phyloP scores from a whole-genome alignment of 208 protist genomes.

The Trypanosomatidae sp. region DNA sequence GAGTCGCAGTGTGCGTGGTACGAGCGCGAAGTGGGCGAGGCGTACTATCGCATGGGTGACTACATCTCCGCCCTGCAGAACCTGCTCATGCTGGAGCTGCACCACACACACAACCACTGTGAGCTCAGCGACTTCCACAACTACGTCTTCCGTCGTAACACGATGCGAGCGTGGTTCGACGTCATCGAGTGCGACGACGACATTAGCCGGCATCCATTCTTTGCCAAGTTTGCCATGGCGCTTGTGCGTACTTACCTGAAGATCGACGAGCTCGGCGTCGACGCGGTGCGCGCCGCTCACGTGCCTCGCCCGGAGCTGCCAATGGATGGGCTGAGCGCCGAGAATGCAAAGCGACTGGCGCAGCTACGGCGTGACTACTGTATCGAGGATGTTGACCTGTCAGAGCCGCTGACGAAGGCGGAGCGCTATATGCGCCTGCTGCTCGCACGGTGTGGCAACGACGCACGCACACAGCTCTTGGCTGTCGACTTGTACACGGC shows the following conservation, averaged over 20 bases:
- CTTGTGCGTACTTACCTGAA: conserved; percentile 71
- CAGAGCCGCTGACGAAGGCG: conserved; percentile 61
- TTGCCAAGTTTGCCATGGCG: conserved; percentile 48
- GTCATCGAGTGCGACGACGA: conserved; percentile 75
- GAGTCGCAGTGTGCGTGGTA: conserved; percentile 97
- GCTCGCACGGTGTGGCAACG: conserved; percentile 23
- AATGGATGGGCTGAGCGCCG: conserved; percentile 12
- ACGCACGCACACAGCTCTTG: conserved; percentile 38
- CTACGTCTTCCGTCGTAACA: conserved; percentile 93
- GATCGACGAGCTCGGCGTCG: conserved; percentile 52
- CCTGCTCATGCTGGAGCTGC: conserved; percentile 82
- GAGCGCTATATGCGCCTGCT: conserved; percentile 50
- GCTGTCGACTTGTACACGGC: conserved; percentile 59
- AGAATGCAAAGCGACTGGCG: conserved; percentile 51
- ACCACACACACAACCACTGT: conserved; percentile 87
- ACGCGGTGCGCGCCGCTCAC: conserved; percentile 49
- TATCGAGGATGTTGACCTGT: conserved; percentile 44
- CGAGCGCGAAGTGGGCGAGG: conserved; percentile 84
- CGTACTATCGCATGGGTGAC: conserved; percentile 65
- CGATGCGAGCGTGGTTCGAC: conserved; percentile 91
- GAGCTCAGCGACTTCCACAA: conserved; percentile 97
- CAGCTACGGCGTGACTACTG: conserved; percentile 43
- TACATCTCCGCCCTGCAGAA: conserved; percentile 88
- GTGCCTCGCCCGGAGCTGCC: conserved; percentile 40
- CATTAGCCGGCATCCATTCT: conserved; percentile 64